Percentiles rank a stretch among this genome's conserved stretches.
phyloP scores from a whole-genome alignment of 306 rosid genomes.

The Cyclanthera cordifolia region DNA sequence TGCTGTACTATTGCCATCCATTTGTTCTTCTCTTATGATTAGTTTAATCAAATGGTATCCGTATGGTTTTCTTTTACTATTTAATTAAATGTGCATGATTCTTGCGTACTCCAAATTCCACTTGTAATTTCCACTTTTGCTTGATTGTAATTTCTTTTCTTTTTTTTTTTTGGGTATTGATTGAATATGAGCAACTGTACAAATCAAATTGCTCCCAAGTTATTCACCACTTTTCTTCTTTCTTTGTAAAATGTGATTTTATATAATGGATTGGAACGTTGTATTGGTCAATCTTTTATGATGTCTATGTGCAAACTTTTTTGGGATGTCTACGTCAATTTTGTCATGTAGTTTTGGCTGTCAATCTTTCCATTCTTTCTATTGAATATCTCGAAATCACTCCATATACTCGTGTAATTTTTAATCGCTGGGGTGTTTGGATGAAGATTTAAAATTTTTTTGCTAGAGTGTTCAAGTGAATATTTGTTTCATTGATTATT shows the following conservation, averaged over 20 bases:
- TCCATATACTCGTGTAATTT: too few species aligned
- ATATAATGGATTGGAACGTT: too few species aligned
- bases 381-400: too few species aligned
- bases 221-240: not conserved
- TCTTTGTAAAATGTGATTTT: too few species aligned
- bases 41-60: not conserved
- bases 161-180: not conserved
- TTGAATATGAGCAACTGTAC: constrained; percentile 12
- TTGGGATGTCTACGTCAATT: too few species aligned
- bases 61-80: not conserved
- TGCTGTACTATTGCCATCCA: not conserved
- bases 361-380: too few species aligned
- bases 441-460: too few species aligned
- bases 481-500: too few species aligned
- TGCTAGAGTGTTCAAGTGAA: too few species aligned
- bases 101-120: constrained; percentile 10
- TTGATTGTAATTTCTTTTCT: not conserved
- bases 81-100: constrained; percentile 1
- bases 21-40: not conserved
- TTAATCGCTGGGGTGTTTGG: too few species aligned
- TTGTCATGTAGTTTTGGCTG: too few species aligned
- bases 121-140: constrained; percentile 14
- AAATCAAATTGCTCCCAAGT: constrained; percentile 5
- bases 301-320: too few species aligned
- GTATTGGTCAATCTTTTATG: not conserved